These are phyloP conservation scores for Fusarium chuoi DNA, from an alignment of 2,329 filamentous ascomycete species.

Conservation along the genomic window DNA sequence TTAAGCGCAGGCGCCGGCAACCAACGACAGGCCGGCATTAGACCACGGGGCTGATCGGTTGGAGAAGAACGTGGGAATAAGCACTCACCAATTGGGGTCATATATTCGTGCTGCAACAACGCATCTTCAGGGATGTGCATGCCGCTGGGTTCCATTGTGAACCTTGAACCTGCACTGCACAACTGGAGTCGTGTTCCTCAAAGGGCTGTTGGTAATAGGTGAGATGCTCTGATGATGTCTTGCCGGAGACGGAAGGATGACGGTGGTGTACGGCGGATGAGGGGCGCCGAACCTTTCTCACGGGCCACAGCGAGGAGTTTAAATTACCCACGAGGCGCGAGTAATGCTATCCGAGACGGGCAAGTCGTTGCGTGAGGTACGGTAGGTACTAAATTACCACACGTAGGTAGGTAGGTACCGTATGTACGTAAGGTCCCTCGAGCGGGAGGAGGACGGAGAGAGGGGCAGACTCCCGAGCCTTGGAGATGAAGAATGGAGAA, in stretches of 20 bases:
- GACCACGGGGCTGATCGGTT: constrained; percentile 61
- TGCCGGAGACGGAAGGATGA: constrained; percentile 25
- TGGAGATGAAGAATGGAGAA: constrained; percentile 33
- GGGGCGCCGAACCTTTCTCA: constrained; percentile 24
- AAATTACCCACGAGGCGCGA: constrained; percentile 19
- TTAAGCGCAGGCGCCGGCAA: constrained; percentile 44
- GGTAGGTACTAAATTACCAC: not conserved
- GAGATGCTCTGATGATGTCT: constrained; percentile 27
- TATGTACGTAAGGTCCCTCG: constrained; percentile 5
- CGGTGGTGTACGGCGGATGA: constrained; percentile 22
- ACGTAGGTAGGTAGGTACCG: not conserved
- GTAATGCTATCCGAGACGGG: constrained; percentile 41
- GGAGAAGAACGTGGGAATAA: constrained; percentile 46
- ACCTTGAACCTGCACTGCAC: constrained; percentile 19
- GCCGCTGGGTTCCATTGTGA: constrained; percentile 53
- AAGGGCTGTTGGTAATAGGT: constrained; percentile 17
- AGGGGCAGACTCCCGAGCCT: constrained; percentile 37
- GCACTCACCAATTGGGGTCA: constrained; percentile 67
- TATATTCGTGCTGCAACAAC: constrained; percentile 56
- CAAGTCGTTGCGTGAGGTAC: constrained; percentile 43
- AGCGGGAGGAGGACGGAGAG: constrained; percentile 31
- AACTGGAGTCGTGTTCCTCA: constrained; percentile 35
- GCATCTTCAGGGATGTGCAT: constrained; percentile 60
- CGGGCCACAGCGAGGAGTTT: constrained; percentile 14
- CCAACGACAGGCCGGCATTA: constrained; percentile 58